Conservation (phyloP, 2,329 filamentous ascomycete genomes). For the Mollisia scopiformis region DNA sequence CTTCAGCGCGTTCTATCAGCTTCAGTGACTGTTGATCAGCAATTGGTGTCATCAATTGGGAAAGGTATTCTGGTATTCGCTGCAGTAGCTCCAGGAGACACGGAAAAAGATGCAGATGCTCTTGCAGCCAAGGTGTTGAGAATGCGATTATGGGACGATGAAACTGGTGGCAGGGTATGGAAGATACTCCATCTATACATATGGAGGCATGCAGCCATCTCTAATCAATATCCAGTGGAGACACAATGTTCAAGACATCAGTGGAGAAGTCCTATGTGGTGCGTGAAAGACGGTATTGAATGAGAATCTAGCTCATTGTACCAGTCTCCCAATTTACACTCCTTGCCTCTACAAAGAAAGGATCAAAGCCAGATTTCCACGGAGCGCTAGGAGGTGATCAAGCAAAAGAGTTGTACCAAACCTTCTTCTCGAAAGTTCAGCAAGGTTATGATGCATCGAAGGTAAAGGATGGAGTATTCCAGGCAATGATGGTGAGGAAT, state of each 20-base stretch:
- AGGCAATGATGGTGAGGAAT: constrained; percentile 80
- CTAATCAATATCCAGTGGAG: constrained; percentile 72
- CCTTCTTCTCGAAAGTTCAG: constrained; percentile 79
- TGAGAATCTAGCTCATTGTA: constrained; percentile 4
- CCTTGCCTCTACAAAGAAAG: constrained; percentile 90
- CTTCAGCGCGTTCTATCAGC: constrained; percentile 93
- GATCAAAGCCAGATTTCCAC: constrained; percentile 94
- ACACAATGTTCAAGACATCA: constrained; percentile 82
- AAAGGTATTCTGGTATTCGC: constrained; percentile 90
- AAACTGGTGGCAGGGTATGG: constrained; percentile 35
- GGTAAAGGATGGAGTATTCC: constrained; percentile 95
- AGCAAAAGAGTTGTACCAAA: constrained; percentile 79
- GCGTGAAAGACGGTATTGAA: constrained; percentile 26
- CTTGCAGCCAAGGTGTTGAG: constrained; percentile 87
- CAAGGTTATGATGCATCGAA: constrained; percentile 71
- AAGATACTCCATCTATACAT: constrained; percentile 3
- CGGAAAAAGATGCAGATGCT: constrained; percentile 81
- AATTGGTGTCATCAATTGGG: constrained; percentile 88
- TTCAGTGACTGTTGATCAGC: constrained; percentile 91
- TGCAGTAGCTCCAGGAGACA: constrained; percentile 88
- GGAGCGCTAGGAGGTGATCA: constrained; percentile 79
- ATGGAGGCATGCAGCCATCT: constrained; percentile 4
- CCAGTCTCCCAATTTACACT: constrained; percentile 96
- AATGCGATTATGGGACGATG: constrained; percentile 78
- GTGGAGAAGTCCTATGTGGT: constrained; percentile 95